Conservation (phyloP, 768 basidiomycete genomes). For the Lactarius psammicola region DNA sequence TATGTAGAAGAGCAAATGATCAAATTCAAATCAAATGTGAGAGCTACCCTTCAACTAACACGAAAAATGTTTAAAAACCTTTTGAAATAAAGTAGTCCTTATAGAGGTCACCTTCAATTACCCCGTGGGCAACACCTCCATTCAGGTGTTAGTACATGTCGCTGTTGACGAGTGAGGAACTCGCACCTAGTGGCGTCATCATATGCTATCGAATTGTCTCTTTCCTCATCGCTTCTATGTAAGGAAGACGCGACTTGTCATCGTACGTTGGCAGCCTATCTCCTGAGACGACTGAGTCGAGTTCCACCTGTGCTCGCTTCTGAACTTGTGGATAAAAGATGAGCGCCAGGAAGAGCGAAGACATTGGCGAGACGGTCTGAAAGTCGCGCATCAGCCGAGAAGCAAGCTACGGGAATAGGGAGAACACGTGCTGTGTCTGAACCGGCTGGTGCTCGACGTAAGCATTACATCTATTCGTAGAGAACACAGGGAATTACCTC, state of each 20-base stretch:
- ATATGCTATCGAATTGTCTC: slow-evolving; percentile 31
- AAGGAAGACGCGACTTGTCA: neutral
- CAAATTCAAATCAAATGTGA: no score
- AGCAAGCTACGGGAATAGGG: neutral
- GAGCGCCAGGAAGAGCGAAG: slow-evolving; percentile 34
- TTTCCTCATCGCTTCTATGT: slow-evolving; percentile 30
- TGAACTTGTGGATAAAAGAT: slow-evolving; percentile 32
- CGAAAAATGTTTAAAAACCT: slow-evolving; percentile 22
- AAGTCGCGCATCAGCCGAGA: neutral
- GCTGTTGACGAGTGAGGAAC: neutral
- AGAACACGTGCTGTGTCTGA: slow-evolving; percentile 13
- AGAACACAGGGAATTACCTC: neutral
- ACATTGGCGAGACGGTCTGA: slow-evolving; percentile 22
- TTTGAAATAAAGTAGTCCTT: neutral
- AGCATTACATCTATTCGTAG: neutral
- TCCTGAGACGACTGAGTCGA: slow-evolving; percentile 28
- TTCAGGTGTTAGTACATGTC: neutral
- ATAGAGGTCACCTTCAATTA: slow-evolving; percentile 6
- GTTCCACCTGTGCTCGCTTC: slow-evolving; percentile 30
- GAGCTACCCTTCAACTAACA: slow-evolving; percentile 11
- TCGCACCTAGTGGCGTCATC: slow-evolving; percentile 28
- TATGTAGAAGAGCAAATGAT: no score
- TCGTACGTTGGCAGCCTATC: neutral
- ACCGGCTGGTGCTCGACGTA: slow-evolving; percentile 8
- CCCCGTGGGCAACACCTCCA: slow-evolving; percentile 27